phyloP scores from a whole-genome alignment of 805 yeast species.

The Yamadazyma tumulicola region DNA sequence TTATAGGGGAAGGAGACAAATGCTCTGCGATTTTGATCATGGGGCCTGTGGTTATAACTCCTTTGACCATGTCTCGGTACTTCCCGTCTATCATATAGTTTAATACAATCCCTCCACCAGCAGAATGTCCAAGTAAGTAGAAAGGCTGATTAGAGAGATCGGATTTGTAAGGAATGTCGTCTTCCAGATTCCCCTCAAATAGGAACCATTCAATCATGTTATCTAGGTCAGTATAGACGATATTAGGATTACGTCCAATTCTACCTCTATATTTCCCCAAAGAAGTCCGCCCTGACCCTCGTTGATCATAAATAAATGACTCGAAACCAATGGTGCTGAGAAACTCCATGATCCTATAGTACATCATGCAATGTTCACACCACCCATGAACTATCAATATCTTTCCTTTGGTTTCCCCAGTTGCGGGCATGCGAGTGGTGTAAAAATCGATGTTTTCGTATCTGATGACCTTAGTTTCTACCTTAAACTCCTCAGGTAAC shows the following conservation, averaged over 20 bases:
- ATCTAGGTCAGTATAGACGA: conserved; percentile 58
- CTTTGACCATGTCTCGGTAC: conserved; percentile 41
- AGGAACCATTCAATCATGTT: conserved; percentile 44
- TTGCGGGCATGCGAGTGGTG: conserved; percentile 10
- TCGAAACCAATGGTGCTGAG: conserved; percentile 56
- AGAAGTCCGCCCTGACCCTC: conserved; percentile 70
- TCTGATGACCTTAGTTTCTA: conserved; percentile 1
- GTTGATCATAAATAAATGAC: conserved; percentile 64
- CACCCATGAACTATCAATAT: conserved; percentile 69
- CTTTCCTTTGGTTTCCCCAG: conserved; percentile 42
- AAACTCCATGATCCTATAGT: conserved; percentile 51
- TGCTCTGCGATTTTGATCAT: conserved; percentile 54
- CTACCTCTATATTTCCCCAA: conserved; percentile 52
- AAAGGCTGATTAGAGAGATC: conserved; percentile 19
- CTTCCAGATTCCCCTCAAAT: conserved; percentile 11
- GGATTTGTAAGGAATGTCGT: no score
- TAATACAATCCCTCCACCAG: conserved; percentile 74
- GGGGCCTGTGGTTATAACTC: conserved; percentile 56
- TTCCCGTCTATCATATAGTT: conserved; percentile 60
- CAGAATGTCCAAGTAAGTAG: conserved; percentile 64
- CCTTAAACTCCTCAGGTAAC: conserved; percentile 1
- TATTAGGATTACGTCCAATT: conserved; percentile 47
- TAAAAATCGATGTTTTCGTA: conserved; percentile 12
- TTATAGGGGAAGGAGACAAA: conserved; percentile 42
- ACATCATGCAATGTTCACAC: conserved; percentile 52